A percentile compares a stretch with the other conserved stretches of the same genome.
phyloP scores from a whole-genome alignment of 2,329 filamentous ascomycete genomes.

The Epicoccum nigrum region DNA sequence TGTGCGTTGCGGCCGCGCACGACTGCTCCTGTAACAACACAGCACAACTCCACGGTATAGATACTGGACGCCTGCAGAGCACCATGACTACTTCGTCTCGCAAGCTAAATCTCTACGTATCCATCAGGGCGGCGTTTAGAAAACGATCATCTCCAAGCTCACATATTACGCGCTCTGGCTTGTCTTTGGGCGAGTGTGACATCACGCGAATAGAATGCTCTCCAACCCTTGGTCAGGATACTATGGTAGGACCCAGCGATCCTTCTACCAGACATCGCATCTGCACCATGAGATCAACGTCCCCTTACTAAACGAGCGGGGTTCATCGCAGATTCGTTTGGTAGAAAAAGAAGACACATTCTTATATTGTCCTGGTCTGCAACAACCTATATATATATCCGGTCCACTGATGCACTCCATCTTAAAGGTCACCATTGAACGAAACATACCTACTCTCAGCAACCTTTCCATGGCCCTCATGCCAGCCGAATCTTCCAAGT shows the following conservation, averaged over 20 bases:
- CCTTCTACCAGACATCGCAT: slow-evolving; percentile 1
- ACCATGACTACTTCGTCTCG: too few species aligned
- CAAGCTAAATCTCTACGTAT: too few species aligned
- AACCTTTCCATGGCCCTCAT: not conserved
- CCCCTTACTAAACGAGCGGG: not conserved
- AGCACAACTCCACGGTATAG: slow-evolving; percentile 2
- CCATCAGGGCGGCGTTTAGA: slow-evolving; percentile 21
- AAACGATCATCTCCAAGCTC: too few species aligned
- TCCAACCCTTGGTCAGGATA: too few species aligned
- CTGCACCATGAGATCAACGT: slow-evolving; percentile 10
- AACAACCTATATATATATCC: not conserved
- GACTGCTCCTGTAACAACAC: slow-evolving; percentile 3
- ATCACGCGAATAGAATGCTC: too few species aligned
- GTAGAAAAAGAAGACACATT: not conserved
- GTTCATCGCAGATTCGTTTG: not conserved
- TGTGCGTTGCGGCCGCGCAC: too few species aligned
- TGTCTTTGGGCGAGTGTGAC: too few species aligned
- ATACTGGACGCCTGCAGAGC: too few species aligned
- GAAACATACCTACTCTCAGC: not conserved
- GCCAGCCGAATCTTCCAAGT: not conserved
- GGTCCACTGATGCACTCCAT: not conserved
- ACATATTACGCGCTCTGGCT: too few species aligned
- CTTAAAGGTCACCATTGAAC: not conserved
- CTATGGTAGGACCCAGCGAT: too few species aligned
- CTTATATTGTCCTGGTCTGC: not conserved